Evolutionary conservation across 1,139 yeast species (phyloP).

Genomic region (Wickerhamiella pararugosa): DNA sequence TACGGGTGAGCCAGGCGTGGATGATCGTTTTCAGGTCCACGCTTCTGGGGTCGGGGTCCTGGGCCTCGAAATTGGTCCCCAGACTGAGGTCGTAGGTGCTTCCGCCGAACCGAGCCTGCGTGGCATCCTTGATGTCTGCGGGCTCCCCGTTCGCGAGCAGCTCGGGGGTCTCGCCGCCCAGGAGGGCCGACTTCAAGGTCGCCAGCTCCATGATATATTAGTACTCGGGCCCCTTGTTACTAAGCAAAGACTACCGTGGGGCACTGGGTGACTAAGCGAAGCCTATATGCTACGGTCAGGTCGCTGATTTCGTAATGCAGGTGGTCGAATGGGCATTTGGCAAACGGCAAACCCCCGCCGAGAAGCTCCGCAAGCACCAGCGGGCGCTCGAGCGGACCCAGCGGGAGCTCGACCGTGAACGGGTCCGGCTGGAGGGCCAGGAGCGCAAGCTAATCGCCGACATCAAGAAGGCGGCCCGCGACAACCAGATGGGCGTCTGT

Average conservation of each 20-base stretch:
- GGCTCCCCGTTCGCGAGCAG: no score
- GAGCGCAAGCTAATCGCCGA: conserved; percentile 78
- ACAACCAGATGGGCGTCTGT: conserved; percentile 76
- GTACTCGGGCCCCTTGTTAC: no score
- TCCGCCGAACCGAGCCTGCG: conserved; percentile 1
- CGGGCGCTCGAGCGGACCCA: conserved; percentile 88
- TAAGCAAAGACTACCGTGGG: no score
- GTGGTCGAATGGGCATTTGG: conserved; percentile 94
- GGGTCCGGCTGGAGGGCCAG: conserved; percentile 70
- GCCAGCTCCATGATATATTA: no score
- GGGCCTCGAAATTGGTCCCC: conserved; percentile 13
- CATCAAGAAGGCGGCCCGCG: conserved; percentile 81
- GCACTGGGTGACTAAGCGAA: no score
- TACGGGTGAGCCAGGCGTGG: conserved; percentile 70
- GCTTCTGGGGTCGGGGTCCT: conserved; percentile 8
- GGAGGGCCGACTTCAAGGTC: no score
- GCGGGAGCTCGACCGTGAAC: conserved; percentile 80
- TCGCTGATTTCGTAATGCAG: conserved; percentile 28
- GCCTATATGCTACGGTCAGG: conserved; percentile 7
- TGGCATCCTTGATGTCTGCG: not conserved
- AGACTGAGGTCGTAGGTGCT: conserved; percentile 2
- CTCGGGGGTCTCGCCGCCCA: no score
- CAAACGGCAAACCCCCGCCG: conserved; percentile 85
- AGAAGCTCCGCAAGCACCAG: conserved; percentile 85
- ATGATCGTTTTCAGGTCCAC: conserved; percentile 47